These are phyloP conservation scores for Xylaria hypoxylon DNA, from an alignment of 2,329 filamentous ascomycete species.

Conservation along the genomic window DNA sequence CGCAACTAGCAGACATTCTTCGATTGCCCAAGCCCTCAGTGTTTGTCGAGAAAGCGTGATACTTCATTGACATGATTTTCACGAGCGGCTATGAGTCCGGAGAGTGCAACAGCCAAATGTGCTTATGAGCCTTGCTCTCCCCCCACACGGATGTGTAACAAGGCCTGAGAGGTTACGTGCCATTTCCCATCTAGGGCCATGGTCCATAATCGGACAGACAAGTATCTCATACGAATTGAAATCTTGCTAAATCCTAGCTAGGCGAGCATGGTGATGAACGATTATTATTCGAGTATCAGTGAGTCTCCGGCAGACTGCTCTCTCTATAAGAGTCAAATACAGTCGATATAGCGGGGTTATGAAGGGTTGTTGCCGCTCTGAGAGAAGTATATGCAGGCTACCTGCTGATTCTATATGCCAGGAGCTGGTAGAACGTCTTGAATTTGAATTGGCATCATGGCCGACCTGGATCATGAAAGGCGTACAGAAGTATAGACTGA, in stretches of 20 bases:
- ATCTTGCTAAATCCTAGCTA: no score
- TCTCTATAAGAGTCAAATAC: neutral
- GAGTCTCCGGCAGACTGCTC: neutral
- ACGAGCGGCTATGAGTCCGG: neutral
- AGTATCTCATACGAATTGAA: neutral
- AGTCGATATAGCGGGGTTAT: neutral
- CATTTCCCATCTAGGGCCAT: neutral
- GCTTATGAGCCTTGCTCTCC: neutral
- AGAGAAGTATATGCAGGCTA: neutral
- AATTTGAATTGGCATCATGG: neutral
- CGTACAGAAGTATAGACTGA: neutral
- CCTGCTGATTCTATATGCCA: neutral
- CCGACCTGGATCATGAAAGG: neutral
- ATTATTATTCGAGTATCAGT: neutral
- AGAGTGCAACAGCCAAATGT: neutral
- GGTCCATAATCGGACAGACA: neutral
- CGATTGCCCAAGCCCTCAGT: neutral
- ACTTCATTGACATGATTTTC: neutral
- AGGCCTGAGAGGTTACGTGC: neutral
- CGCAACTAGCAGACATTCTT: neutral
- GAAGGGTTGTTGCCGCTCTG: neutral
- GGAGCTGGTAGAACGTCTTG: neutral
- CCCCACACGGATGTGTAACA: neutral
- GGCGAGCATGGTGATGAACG: neutral
- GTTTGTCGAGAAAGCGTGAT: neutral